A percentile compares a stretch with the other conserved stretches of the same genome.
Evolutionary conservation across 192 early-diverging fungal species (phyloP).

Genomic region (Podila minutissima): DNA sequence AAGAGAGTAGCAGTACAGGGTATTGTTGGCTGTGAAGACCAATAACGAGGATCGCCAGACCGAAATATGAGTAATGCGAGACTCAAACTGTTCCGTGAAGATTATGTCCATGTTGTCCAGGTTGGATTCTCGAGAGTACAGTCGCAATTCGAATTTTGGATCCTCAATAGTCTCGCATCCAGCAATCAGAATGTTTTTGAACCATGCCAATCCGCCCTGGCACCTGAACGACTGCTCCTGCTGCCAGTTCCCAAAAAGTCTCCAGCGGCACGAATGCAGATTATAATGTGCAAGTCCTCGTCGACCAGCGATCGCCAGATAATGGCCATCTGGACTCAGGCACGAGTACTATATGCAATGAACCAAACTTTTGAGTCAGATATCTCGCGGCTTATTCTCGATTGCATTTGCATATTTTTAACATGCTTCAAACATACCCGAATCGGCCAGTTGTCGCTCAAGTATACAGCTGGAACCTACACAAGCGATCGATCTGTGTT

Average conservation of each 20-base stretch:
- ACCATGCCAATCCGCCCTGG: conserved; percentile 80
- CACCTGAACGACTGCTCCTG: conserved; percentile 79
- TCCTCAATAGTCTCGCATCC: conserved; percentile 66
- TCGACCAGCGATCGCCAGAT: conserved; percentile 86
- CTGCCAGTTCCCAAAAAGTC: conserved; percentile 88
- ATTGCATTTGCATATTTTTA: no score
- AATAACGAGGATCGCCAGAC: conserved; percentile 64
- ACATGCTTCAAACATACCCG: conserved; percentile 50
- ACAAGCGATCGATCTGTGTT: neutral
- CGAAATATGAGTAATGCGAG: conserved; percentile 62
- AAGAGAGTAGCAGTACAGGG: conserved; percentile 50
- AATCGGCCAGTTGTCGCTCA: conserved; percentile 87
- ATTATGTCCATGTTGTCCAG: conserved; percentile 74
- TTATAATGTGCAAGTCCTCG: conserved; percentile 87
- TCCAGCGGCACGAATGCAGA: conserved; percentile 80
- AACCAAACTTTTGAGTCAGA: neutral
- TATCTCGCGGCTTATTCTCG: neutral
- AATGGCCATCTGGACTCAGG: conserved; percentile 73
- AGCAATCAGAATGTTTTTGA: conserved; percentile 71
- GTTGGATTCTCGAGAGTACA: conserved; percentile 79
- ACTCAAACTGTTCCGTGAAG: conserved; percentile 58
- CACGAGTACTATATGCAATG: conserved; percentile 63
- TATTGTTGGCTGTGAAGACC: conserved; percentile 68
- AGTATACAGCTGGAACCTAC: conserved; percentile 77
- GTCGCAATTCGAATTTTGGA: conserved; percentile 61